phyloP scores from a whole-genome alignment of 1,139 yeast species.

The Candida smagusa region DNA sequence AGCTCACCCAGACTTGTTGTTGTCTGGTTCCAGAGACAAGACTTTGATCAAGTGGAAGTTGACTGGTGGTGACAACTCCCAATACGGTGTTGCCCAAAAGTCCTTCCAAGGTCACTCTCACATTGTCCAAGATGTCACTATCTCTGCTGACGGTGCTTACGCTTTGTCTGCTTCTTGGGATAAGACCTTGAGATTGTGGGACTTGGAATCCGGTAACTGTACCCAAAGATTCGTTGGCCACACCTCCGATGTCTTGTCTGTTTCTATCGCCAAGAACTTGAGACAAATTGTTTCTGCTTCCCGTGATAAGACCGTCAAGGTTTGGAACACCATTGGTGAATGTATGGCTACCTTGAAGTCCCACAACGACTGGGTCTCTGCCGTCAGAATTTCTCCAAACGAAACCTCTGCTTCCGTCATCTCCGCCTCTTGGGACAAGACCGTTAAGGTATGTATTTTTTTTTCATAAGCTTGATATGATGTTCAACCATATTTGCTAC shows the following conservation, averaged over 20 bases:
- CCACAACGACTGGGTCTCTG: conserved; percentile 99
- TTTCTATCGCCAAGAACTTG: conserved; percentile 94
- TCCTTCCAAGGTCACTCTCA: conserved; percentile 98
- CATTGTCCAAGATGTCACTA: conserved; percentile 97
- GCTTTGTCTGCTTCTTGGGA: conserved; percentile 99
- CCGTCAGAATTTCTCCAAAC: conserved; percentile 94
- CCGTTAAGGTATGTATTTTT: conserved; percentile 88
- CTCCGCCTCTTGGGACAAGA: conserved; percentile 99
- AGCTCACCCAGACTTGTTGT: conserved; percentile 96
- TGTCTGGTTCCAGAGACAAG: conserved; percentile 99
- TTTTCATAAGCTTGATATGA: conserved; percentile 36
- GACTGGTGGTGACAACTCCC: conserved; percentile 92
- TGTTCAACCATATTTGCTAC: conserved; percentile 92
- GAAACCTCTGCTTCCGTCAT: conserved; percentile 71
- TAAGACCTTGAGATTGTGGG: conserved; percentile 98
- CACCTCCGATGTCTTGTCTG: conserved; percentile 95
- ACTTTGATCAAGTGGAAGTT: conserved; percentile 97
- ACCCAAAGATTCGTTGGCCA: conserved; percentile 97
- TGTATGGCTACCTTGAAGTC: conserved; percentile 93
- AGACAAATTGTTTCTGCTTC: conserved; percentile 99
- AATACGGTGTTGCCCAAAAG: conserved; percentile 98
- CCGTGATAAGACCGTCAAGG: conserved; percentile 98
- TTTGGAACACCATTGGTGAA: conserved; percentile 99
- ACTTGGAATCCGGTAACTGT: conserved; percentile 91
- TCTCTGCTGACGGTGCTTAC: conserved; percentile 97